Conservation (phyloP, 352 stramenopile species). For the Globisporangium recalcitrans region DNA sequence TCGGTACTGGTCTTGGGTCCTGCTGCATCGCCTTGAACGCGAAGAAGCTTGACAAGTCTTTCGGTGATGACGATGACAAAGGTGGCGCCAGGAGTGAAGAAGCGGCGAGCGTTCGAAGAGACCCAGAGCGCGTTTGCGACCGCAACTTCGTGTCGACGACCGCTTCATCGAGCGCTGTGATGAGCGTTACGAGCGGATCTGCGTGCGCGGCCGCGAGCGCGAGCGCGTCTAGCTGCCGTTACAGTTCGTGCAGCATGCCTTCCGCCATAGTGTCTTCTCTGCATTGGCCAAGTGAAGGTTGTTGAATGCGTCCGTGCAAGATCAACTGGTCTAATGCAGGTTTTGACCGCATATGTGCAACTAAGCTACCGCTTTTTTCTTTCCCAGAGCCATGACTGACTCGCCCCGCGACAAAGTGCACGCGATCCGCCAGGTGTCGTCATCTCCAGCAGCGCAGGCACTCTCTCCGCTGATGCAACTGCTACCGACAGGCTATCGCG, state of each 20-base stretch:
- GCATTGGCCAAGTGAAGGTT: neutral
- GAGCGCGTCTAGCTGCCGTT: constrained; percentile 56
- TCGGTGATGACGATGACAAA: neutral
- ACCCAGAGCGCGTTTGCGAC: neutral
- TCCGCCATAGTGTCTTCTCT: neutral
- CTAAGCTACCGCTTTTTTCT: neutral
- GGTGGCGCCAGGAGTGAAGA: neutral
- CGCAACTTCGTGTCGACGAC: constrained; percentile 5
- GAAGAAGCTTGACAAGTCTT: constrained; percentile 62
- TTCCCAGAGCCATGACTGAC: constrained; percentile 7
- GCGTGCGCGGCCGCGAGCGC: constrained; percentile 52
- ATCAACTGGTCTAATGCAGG: neutral
- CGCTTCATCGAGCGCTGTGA: constrained; percentile 1
- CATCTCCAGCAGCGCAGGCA: constrained; percentile 3
- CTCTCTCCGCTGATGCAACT: constrained; percentile 59
- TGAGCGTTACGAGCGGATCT: neutral
- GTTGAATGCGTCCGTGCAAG: neutral
- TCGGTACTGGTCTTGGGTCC: neutral
- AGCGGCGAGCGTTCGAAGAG: neutral
- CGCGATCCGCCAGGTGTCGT: constrained; percentile 12
- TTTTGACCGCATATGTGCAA: neutral
- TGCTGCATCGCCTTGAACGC: constrained; percentile 32
- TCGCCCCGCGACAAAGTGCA: constrained; percentile 21
- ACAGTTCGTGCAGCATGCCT: constrained; percentile 35
- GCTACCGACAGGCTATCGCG: constrained; percentile 54